Evolutionary conservation across 441 rosid species (phyloP), one percentile per base, ranked within the genome.

Genomic region (Erysimum cheiri): DNA sequence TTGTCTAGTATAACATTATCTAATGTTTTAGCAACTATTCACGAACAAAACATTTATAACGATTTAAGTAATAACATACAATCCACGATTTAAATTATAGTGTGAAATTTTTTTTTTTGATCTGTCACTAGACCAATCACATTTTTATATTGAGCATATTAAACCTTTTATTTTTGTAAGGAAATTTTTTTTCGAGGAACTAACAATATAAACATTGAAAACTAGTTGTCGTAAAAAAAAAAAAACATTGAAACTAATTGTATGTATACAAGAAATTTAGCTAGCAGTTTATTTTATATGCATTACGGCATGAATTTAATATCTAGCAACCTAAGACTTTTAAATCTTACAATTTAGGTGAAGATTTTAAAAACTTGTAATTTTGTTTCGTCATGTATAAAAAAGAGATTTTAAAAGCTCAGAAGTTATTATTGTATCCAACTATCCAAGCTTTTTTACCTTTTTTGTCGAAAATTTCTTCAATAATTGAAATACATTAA

Each of bases 381-480:
- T 22, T 22, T 40, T 11, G 5, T 40, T 1, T 0, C 44, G n/a
- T 40, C 4, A 40, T 5, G 2, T 32, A 32, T 6, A 32, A 1
- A 6, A 32, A 7, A 32, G 2, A 13, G 0, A 24, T 6, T 44
- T 5, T 19, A 9, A 2, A 24, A 35, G 36, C 9, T 13, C 54
- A 15, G 33, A 56, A 33, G 33, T 55, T 17, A 26, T 46, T n/a
- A 26, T 46, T n/a, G 37, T 24, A 46, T 13, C 56, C 49, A 32
- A 19, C 35, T 13, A 47, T 62, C 74, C 58, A 35, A 26, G 64
- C 6, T 22, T 58, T 71, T 40, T 9, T 10, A 39, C 36, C 14
- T 40, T 40, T 37, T 40, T 49, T 4, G 32, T 50, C 7, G 5
- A 29, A 2, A 24, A 19, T 60, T 33, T 60, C 48, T 41, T 15